Evolutionary conservation across 2,329 filamentous ascomycete species (phyloP), one percentile per base, ranked within the genome.

Genomic region (Dendrostoma leiphaemia): DNA sequence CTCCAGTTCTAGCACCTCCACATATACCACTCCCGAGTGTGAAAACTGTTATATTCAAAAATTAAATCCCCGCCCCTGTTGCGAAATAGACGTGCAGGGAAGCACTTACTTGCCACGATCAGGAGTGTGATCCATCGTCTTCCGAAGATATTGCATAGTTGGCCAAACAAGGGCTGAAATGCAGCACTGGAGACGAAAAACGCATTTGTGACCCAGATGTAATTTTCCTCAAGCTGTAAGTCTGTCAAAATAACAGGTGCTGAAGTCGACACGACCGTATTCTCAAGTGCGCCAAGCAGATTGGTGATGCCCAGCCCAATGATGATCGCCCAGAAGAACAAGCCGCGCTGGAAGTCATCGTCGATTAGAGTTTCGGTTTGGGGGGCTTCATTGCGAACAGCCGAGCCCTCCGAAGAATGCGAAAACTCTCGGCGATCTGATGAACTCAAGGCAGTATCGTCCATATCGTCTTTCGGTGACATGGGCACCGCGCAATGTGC

Each of bases 71-170:
- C 4, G 26, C 6, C 26, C 4, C 19, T 46, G n/a, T 12, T 13
- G 10, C 7, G 2, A 2, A 46, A 32, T 10, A 23, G 8, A 31
- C n/a, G n/a, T n/a, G n/a, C n/a, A n/a, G n/a, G n/a, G 29, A 31
- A 31, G 6, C 29, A 13, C 29, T 31, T 31, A 31, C 29, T 58
- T 12, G 65, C 66, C 3, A 81, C 70, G 3, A 74, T 65, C 13
- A 64, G 48, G 0, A 80, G 64, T n/a, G 69, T 67, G 21, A 72
- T 62, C 44, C 66, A 71, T 28, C 75, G 70, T 1, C 80, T 69
- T 1, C 82, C 80, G 56, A 76, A 83, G 15, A 82, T 69, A 46
- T 82, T 72, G 4, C 72, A 71, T 0, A 79, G 58, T 58, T 82
- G 77, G 1, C 77, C 78, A 40, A 75, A 78, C 0, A 80, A 59